Conservation (phyloP, 805 yeast genomes). For the Clavispora phyllophila region DNA sequence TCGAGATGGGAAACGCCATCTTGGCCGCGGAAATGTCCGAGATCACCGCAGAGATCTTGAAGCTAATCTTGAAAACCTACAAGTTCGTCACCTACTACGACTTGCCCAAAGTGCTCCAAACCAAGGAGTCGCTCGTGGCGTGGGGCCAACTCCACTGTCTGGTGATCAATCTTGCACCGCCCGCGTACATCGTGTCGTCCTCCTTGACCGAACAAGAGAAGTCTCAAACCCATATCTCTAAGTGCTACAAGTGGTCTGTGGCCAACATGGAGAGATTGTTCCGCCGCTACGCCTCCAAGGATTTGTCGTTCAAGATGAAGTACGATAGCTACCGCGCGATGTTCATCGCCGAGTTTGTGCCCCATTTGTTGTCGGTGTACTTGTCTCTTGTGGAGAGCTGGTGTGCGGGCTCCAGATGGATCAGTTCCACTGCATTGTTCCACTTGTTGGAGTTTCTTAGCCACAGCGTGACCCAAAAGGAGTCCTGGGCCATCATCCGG, state of each 20-base stretch:
- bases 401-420: slow-evolving; percentile 65
- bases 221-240: slow-evolving; percentile 65
- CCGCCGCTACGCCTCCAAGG: slow-evolving; percentile 58
- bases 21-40: slow-evolving; percentile 28
- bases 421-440: slow-evolving; percentile 59
- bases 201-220: slow-evolving; percentile 49
- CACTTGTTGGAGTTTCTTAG: slow-evolving; percentile 50
- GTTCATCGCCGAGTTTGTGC: slow-evolving; percentile 58
- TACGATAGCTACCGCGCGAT: slow-evolving; percentile 53
- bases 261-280: slow-evolving; percentile 72
- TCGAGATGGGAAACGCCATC: slow-evolving; percentile 56
- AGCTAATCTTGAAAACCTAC: slow-evolving; percentile 66
- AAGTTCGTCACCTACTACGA: slow-evolving; percentile 73
- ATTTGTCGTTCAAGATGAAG: slow-evolving; percentile 39
- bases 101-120: slow-evolving; percentile 59
- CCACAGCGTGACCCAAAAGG: slow-evolving; percentile 50
- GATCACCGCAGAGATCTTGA: slow-evolving; percentile 63
- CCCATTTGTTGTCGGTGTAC: slow-evolving; percentile 63
- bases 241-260: slow-evolving; percentile 73
- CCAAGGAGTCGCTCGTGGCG: slow-evolving; percentile 41
- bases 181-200: slow-evolving; percentile 45
- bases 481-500: slow-evolving; percentile 63
- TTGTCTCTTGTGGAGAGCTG: slow-evolving; percentile 67
- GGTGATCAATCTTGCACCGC: slow-evolving; percentile 56
- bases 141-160: slow-evolving; percentile 80